Base-by-base conservation (phyloP, 306 rosid species). In the Castanospermum australe region DNA sequence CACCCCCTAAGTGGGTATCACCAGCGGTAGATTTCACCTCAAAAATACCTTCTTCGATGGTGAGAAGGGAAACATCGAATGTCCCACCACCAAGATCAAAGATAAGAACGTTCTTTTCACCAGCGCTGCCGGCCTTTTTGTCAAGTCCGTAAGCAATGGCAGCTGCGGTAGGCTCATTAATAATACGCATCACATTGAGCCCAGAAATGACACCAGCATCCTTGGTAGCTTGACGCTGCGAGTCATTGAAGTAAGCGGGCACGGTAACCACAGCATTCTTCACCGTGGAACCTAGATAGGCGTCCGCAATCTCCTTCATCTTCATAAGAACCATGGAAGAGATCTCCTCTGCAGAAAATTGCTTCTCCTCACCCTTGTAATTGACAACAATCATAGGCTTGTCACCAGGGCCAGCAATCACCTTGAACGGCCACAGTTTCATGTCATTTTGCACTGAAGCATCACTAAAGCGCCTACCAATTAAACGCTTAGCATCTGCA, bases 1-100 rank as follows among this genome's bases (percentile, higher is more conserved):
- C 89, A 80, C 91, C 91, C 2, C 91, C 91, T 82, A 88, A 80
- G 79, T 88, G 91, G 8, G 91, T 88, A 64, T 88, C 91, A 73
- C 91, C 91, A 20, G 91, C 87, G 0, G 87, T 88, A 36, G 91
- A 75, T 45, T 88, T 85, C 65, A 88, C 91, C 55, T 88, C 89
- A 20, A 88, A 85, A 4, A 83, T 88, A 48, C 89, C 89, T 13
- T 88, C 91, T 73, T 85, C 91, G 44, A 88, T 88, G 22, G 89
- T 88, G 5, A 85, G 86, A 7, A 88, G 85, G 0, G 91, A 85
- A 14, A 88, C 89, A 80, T 88, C 91, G 5, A 88, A 88, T 5
- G 91, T 85, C 0, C 91, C 91, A 24, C 91, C 91, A 28, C 91
- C 91, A 6, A 87, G 87, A 5, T 87, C 87, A 5, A 87, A 87